phyloP scores from a whole-genome alignment of 176 grass and related monocot species.

The Ananas comosus region DNA sequence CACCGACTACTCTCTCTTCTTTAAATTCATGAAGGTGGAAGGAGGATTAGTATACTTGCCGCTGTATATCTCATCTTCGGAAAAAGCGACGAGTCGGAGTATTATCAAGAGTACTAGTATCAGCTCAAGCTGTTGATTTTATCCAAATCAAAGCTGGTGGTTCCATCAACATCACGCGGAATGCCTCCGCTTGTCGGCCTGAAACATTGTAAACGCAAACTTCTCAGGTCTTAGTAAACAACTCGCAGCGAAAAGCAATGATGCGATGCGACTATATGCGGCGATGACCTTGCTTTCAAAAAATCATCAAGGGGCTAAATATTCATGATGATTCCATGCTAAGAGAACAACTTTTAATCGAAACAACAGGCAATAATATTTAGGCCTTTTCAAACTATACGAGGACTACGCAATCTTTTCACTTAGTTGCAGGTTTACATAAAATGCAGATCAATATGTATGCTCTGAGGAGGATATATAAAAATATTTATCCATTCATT shows the following conservation, averaged over 20 bases:
- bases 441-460: too few species aligned
- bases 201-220: slow-evolving; percentile 29
- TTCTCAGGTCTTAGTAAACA: slow-evolving; percentile 11
- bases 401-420: background rate
- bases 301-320: background rate
- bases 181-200: slow-evolving; percentile 81
- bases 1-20: too few species aligned
- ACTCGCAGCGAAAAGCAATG: background rate
- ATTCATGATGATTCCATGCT: background rate
- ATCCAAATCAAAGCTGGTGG: slow-evolving; percentile 24
- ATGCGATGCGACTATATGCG: background rate
- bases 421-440: background rate
- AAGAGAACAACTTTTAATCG: background rate
- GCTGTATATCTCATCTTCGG: background rate
- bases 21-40: background rate
- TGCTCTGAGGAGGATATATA: too few species aligned
- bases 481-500: too few species aligned
- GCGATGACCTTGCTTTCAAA: background rate
- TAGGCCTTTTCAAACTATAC: background rate
- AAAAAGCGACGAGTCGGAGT: background rate
- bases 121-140: slow-evolving; percentile 28
- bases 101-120: background rate
- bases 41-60: background rate
- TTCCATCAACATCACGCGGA: slow-evolving; percentile 52
- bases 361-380: background rate